phyloP scores from a whole-genome alignment of 371 early-diverging fungal genomes.

The Mortierella polycephala region DNA sequence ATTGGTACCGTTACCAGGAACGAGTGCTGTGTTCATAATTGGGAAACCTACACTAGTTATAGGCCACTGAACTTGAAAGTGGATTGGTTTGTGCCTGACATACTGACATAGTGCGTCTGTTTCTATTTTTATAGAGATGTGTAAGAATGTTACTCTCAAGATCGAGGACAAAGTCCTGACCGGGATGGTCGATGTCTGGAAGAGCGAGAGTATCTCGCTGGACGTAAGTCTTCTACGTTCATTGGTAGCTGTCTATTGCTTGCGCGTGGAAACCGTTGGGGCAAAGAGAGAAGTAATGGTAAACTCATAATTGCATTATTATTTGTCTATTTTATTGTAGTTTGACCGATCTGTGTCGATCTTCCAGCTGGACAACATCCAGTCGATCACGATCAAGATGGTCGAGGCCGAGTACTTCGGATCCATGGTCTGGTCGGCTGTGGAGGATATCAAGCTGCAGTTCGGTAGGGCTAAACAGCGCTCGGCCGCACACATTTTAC shows the following conservation, averaged over 20 bases:
- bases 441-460: slow-evolving; percentile 28
- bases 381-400: slow-evolving; percentile 28
- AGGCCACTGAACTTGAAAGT: too few species aligned
- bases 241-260: neutral
- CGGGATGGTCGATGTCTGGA: slow-evolving; percentile 42
- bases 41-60: too few species aligned
- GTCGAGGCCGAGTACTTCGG: slow-evolving; percentile 46
- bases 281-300: neutral
- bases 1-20: slow-evolving; percentile 20
- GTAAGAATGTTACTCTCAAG: slow-evolving; percentile 44
- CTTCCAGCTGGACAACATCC: slow-evolving; percentile 41
- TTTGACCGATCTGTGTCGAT: slow-evolving; percentile 33
- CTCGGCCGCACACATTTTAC: too few species aligned
- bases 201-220: slow-evolving; percentile 31
- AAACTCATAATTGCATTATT: neutral
- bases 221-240: slow-evolving; percentile 19
- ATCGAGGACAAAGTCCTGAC: slow-evolving; percentile 51
- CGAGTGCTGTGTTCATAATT: neutral
- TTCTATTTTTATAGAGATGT: slow-evolving; percentile 26
- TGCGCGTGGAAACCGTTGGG: neutral
- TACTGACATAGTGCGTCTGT: neutral
- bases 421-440: slow-evolving; percentile 49
- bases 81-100: neutral
- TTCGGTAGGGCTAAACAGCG: slow-evolving; percentile 15
- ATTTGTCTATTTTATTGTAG: slow-evolving; percentile 4